These are phyloP conservation scores for Pseudoperonospora humuli DNA, from an alignment of 352 stramenopile genomes.

Conservation along the genomic window DNA sequence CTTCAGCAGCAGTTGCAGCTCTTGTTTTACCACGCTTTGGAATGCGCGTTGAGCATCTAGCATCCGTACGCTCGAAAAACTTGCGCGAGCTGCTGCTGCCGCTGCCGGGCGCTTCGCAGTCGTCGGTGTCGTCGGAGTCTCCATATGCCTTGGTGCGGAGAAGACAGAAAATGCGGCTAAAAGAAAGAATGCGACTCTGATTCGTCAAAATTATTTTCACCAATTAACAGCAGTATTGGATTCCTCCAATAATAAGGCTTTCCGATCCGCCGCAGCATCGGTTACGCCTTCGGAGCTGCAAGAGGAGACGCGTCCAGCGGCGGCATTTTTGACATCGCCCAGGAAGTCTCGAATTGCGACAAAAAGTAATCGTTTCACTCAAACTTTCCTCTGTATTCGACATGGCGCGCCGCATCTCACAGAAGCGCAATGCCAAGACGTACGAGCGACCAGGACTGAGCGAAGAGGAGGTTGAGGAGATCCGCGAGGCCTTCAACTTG, in stretches of 20 bases:
- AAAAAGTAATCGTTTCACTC: no score
- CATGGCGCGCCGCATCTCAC: constrained; percentile 68
- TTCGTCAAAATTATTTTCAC: constrained; percentile 12
- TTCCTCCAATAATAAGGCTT: constrained; percentile 1
- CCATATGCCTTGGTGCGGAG: constrained; percentile 13
- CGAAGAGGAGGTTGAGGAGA: constrained; percentile 94
- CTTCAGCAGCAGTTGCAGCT: constrained; percentile 59
- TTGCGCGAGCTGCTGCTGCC: constrained; percentile 1
- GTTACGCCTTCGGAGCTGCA: no score
- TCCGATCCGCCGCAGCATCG: constrained; percentile 3
- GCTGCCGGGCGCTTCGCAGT: constrained; percentile 9
- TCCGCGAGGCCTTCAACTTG: constrained; percentile 94
- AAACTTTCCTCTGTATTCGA: no score
- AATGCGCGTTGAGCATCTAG: constrained; percentile 62
- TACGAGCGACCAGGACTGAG: constrained; percentile 86
- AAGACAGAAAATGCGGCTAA: constrained; percentile 22
- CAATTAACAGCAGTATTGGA: constrained; percentile 1
- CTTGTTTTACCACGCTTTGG: constrained; percentile 71
- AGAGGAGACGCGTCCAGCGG: no score
- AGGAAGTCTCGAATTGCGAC: no score
- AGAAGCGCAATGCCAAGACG: constrained; percentile 85
- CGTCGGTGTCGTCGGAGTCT: constrained; percentile 14
- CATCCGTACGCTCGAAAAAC: constrained; percentile 31
- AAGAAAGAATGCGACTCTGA: constrained; percentile 2
- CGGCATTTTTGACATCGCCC: no score